These are phyloP conservation scores for Vanderwaltozyma verrucispora DNA, from an alignment of 805 yeast genomes.

Conservation along the genomic window DNA sequence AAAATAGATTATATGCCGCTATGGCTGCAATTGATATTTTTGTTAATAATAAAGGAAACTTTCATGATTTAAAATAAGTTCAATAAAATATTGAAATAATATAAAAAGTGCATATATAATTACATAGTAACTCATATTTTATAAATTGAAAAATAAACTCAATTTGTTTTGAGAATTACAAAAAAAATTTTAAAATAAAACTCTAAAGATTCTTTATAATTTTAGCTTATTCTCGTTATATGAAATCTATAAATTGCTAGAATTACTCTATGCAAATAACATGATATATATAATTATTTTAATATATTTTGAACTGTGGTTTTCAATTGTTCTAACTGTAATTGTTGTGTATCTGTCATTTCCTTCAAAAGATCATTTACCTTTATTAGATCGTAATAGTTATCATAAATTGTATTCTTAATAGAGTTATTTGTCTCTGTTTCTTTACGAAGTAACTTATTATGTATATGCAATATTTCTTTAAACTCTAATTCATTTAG, in stretches of 20 bases:
- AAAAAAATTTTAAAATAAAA: too few relatives aligned
- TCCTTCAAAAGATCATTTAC: conserved; percentile 43
- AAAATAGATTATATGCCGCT: conserved; percentile 92
- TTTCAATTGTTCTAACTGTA: conserved; percentile 7
- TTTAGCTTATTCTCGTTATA: too few relatives aligned
- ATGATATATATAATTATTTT: not conserved
- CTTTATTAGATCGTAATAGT: conserved; percentile 62
- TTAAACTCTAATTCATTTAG: conserved; percentile 11
- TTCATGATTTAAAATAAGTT: conserved; percentile 9
- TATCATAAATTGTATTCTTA: conserved; percentile 64
- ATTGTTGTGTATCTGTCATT: conserved; percentile 4
- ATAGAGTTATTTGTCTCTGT: conserved; percentile 34
- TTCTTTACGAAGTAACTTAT: conserved; percentile 20
- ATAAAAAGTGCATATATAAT: too few relatives aligned
- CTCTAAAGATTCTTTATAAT: too few relatives aligned
- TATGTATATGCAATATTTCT: conserved; percentile 20
- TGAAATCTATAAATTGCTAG: not conserved
- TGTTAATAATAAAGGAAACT: conserved; percentile 73
- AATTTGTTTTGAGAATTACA: too few relatives aligned
- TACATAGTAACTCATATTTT: too few relatives aligned
- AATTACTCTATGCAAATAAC: not conserved
- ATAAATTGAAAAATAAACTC: too few relatives aligned
- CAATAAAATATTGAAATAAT: too few relatives aligned
- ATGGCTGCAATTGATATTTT: conserved; percentile 87
- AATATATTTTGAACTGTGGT: conserved; percentile 7